These are phyloP conservation scores for Dysphania ambrosioides DNA, from an alignment of 148 eudicot genomes.

Conservation along the genomic window DNA sequence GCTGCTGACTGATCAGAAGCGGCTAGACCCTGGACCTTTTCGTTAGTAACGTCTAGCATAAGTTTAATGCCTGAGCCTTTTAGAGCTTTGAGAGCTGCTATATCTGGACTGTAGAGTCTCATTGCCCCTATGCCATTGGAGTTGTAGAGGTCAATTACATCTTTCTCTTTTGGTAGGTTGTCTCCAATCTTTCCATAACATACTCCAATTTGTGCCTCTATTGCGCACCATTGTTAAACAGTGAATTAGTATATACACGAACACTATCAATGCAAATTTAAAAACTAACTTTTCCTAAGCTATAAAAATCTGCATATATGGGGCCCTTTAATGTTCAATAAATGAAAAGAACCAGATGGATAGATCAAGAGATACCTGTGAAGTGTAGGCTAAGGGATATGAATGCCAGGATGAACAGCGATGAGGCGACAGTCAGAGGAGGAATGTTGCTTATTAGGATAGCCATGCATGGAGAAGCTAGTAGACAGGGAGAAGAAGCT, in stretches of 20 bases:
- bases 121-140: constrained; percentile 32
- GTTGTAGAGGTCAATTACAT: constrained; percentile 29
- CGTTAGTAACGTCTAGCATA: constrained; percentile 30
- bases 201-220: constrained; percentile 38
- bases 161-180: constrained; percentile 28
- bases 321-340: too few relatives aligned
- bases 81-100: constrained; percentile 29
- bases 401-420: not conserved
- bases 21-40: constrained; percentile 15
- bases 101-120: constrained; percentile 33
- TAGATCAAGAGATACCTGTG: constrained; percentile 10
- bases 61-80: constrained; percentile 30
- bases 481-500: not conserved
- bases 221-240: not conserved
- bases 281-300: too few relatives aligned
- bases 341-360: too few relatives aligned
- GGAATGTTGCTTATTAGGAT: not conserved
- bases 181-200: constrained; percentile 31
- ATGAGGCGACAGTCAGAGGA: not conserved
- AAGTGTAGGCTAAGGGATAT: constrained; percentile 5
- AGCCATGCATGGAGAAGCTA: not conserved
- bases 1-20: constrained; percentile 18
- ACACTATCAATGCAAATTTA: too few relatives aligned
- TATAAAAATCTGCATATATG: too few relatives aligned
- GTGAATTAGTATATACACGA: too few relatives aligned